A percentile compares a stretch with the other conserved stretches of the same genome.
phyloP scores from a whole-genome alignment of 2,329 filamentous ascomycete genomes.

The Curvularia hawaiiensis region DNA sequence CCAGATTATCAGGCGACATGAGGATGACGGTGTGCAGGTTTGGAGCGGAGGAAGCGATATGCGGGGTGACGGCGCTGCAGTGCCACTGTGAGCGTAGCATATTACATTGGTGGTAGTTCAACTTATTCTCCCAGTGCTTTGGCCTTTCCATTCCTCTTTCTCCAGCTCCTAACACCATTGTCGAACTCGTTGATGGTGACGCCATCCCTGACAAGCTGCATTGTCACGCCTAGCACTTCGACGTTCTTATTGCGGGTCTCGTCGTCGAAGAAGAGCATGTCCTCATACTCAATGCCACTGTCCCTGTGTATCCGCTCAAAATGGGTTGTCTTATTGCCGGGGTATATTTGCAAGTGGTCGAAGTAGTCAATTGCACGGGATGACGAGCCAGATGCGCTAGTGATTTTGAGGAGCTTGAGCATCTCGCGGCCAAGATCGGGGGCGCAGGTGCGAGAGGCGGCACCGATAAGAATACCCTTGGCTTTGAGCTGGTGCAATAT shows the following conservation, averaged over 20 bases:
- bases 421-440: slow-evolving; percentile 82
- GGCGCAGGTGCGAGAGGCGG: slow-evolving; percentile 80
- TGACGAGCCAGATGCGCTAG: slow-evolving; percentile 55
- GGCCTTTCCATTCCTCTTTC: slow-evolving; percentile 66
- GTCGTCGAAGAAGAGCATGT: slow-evolving; percentile 97
- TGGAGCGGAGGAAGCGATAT: slow-evolving; percentile 91
- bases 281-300: slow-evolving; percentile 73
- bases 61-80: slow-evolving; percentile 79
- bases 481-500: slow-evolving; percentile 40
- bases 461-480: slow-evolving; percentile 64
- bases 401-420: slow-evolving; percentile 73
- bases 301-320: slow-evolving; percentile 74
- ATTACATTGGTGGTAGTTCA: background rate
- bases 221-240: slow-evolving; percentile 77
- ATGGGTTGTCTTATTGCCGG: slow-evolving; percentile 82
- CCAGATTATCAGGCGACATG: slow-evolving; percentile 79
- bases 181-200: slow-evolving; percentile 79
- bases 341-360: slow-evolving; percentile 67
- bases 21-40: slow-evolving; percentile 74
- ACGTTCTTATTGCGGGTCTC: slow-evolving; percentile 87
- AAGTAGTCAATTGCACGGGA: slow-evolving; percentile 58
- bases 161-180: slow-evolving; percentile 79
- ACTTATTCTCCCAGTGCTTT: slow-evolving; percentile 1
- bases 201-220: slow-evolving; percentile 81
- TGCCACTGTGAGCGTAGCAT: slow-evolving; percentile 49